Conservation (phyloP, 164 flowering plant genomes). For the Akebia trifoliata region DNA sequence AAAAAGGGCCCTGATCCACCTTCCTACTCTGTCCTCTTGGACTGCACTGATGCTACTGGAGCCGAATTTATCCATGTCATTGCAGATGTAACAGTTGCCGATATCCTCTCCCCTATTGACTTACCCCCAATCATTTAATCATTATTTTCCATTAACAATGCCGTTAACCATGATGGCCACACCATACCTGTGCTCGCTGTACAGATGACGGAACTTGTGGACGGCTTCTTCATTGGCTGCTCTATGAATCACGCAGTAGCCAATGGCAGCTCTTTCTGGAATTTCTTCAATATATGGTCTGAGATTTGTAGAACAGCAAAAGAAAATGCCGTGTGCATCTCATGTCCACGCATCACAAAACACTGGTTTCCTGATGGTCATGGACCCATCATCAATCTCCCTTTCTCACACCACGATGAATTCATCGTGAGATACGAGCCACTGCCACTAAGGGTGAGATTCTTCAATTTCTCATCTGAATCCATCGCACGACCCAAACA, state of each 20-base stretch:
- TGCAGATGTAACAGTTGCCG: conserved; percentile 22
- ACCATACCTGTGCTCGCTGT: conserved; percentile 34
- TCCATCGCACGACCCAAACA: conserved; percentile 38
- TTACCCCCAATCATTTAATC: conserved; percentile 42
- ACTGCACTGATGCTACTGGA: conserved; percentile 45
- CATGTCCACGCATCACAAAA: no score
- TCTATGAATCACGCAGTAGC: conserved; percentile 38
- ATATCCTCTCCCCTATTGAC: conserved; percentile 36
- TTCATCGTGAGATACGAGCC: conserved; percentile 29
- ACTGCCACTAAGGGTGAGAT: conserved; percentile 30
- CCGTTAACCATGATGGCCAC: conserved; percentile 48
- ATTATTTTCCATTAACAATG: conserved; percentile 43
- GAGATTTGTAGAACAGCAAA: no score
- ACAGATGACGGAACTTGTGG: conserved; percentile 44
- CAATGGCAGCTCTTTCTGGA: no score
- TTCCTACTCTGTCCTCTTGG: conserved; percentile 26
- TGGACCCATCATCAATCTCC: conserved; percentile 32
- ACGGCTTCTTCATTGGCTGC: conserved; percentile 48
- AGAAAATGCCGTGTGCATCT: no score
- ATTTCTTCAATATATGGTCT: conserved; percentile 4
- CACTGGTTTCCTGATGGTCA: conserved; percentile 32
- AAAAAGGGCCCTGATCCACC: conserved; percentile 13
- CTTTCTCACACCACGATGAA: conserved; percentile 30
- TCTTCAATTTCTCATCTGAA: conserved; percentile 48
- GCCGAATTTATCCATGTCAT: conserved; percentile 43